phyloP scores from a whole-genome alignment of 192 early-diverging fungal species.

The Mortierella claussenii region DNA sequence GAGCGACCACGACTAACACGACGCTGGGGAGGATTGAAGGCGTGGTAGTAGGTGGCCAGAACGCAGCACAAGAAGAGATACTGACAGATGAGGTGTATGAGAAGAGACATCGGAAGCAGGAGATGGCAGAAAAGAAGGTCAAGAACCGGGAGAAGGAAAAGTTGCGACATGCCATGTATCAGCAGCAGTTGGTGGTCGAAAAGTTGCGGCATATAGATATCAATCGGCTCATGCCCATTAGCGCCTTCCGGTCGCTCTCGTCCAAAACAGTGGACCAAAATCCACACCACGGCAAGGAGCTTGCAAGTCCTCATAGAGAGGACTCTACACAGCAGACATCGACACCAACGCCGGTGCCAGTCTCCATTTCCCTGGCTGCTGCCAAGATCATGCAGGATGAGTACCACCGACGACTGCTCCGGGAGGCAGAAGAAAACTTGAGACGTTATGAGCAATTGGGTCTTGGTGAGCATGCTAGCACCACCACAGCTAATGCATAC shows the following conservation, averaged over 20 bases:
- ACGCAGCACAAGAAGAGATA: constrained; percentile 25
- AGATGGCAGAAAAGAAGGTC: constrained; percentile 64
- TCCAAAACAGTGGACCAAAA: constrained; percentile 24
- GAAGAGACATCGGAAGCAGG: constrained; percentile 62
- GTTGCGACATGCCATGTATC: constrained; percentile 62
- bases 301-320: neutral
- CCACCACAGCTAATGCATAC: constrained; percentile 16
- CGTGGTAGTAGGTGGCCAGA: neutral
- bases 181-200: constrained; percentile 63
- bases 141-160: constrained; percentile 69
- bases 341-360: constrained; percentile 16
- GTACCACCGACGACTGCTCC: constrained; percentile 52
- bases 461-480: constrained; percentile 32
- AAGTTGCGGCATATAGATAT: constrained; percentile 60
- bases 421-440: constrained; percentile 60
- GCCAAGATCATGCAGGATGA: constrained; percentile 41
- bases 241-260: constrained; percentile 51
- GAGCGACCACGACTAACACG: constrained; percentile 25
- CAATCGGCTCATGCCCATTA: constrained; percentile 56
- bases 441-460: constrained; percentile 60
- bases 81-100: constrained; percentile 57
- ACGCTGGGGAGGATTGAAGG: constrained; percentile 33
- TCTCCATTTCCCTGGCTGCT: constrained; percentile 25
- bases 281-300: constrained; percentile 10
- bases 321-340: neutral